Percentiles rank a stretch among this genome's conserved stretches.
These are phyloP conservation scores for Paraphoma chrysanthemicola DNA, from an alignment of 2,329 filamentous ascomycete genomes.

Conservation along the genomic window DNA sequence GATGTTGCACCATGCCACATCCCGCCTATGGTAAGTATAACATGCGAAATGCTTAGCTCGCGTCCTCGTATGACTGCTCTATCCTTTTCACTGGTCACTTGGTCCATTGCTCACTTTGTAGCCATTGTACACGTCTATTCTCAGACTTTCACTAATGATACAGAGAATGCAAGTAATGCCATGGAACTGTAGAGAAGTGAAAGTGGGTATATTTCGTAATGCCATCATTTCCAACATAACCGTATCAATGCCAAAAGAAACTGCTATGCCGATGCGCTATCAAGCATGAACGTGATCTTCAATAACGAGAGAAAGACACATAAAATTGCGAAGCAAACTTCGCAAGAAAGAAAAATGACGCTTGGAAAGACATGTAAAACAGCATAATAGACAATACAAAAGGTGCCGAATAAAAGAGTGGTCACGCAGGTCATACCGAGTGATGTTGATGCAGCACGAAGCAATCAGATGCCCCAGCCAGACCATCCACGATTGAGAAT, in stretches of 20 bases:
- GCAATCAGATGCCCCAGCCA: constrained; percentile 34
- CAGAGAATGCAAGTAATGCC: background rate
- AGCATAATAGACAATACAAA: background rate
- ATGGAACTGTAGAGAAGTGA: background rate
- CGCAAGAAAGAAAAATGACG: constrained; percentile 1
- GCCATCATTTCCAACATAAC: background rate
- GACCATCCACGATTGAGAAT: constrained; percentile 38
- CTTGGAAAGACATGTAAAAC: background rate
- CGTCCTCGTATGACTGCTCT: too few species aligned
- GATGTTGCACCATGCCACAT: too few species aligned
- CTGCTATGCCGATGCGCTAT: constrained; percentile 39
- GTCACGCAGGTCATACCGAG: too few species aligned
- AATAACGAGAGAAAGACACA: constrained; percentile 1
- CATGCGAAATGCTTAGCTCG: too few species aligned
- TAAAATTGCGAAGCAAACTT: constrained; percentile 7
- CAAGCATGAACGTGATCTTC: constrained; percentile 22
- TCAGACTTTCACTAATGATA: too few species aligned
- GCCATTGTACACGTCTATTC: too few species aligned
- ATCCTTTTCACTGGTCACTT: too few species aligned
- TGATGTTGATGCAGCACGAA: background rate
- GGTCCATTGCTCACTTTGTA: too few species aligned
- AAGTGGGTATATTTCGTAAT: background rate
- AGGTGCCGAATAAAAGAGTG: too few species aligned
- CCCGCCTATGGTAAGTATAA: too few species aligned
- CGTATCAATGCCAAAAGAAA: constrained; percentile 2